phyloP scores from a whole-genome alignment of 352 stramenopile species.

The Plasmopara muralis region DNA sequence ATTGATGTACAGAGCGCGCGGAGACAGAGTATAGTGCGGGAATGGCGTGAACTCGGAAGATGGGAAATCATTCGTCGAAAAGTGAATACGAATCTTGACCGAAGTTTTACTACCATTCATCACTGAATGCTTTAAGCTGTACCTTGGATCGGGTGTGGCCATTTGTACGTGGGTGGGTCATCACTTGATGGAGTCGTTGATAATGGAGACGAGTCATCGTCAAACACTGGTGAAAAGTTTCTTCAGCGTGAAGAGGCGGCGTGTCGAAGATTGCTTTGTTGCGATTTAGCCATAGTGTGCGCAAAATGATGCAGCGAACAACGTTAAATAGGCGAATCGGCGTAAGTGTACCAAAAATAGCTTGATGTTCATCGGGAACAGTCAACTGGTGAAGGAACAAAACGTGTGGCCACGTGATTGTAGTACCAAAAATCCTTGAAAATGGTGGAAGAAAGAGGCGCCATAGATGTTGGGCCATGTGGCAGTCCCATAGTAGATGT shows the following conservation, averaged over 20 bases:
- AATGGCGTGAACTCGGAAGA: too few species aligned
- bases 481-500: conserved; percentile 2
- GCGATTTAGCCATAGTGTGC: conserved; percentile 9
- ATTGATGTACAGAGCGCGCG: too few species aligned
- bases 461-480: neutral
- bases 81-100: neutral
- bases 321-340: conserved; percentile 7
- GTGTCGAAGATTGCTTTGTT: too few species aligned
- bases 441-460: conserved; percentile 1
- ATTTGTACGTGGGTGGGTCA: neutral
- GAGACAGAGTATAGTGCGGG: too few species aligned
- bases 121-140: neutral
- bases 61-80: neutral
- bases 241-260: too few species aligned
- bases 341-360: neutral
- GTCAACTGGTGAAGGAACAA: neutral
- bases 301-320: conserved; percentile 3
- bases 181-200: too few species aligned
- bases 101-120: conserved; percentile 4
- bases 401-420: neutral
- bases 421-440: neutral
- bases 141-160: neutral
- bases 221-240: too few species aligned
- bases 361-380: neutral
- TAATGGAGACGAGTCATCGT: too few species aligned